Evolutionary conservation across 345 rosid genomes (phyloP), one percentile per base, ranked within the genome.

Genomic region (Atalantia buxifolia): DNA sequence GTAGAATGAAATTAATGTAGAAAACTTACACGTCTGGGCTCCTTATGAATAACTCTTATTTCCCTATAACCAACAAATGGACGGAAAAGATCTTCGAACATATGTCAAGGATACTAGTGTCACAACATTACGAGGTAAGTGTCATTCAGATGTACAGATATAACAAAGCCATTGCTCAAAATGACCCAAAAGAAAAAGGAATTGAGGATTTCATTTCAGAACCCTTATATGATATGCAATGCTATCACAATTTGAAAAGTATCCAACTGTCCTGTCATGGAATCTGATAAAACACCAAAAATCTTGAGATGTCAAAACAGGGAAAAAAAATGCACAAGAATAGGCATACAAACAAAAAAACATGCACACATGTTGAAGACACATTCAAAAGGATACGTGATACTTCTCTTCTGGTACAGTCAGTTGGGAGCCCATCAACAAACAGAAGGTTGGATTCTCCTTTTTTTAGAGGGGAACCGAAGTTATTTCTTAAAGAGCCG

Each of bases 361-460:
- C 57, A 18, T 1, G 12, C 60, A 45, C 4, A 18, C 14, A 33
- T 2, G 9, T 7, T 2, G 24, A 55, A n/a, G 53, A 48, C 38
- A 60, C 9, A 36, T 59, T 33, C 31, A 70, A 80, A 86, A 90
- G 91, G 92, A 90, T 87, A 89, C 91, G 89, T 4, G 90, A 88
- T n/a, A 87, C 94, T 86, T 90, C 94, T 79, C 94, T 86, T 80
- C 92, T 85, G 38, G 89, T 86, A 82, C 92, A 89, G 77, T 89
- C 88, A 18, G 86, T 85, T 71, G 91, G 91, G 56, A 90, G 94
- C 50, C 91, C 91, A 73, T 80, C 89, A 35, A 90, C 90, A 75
- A 85, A 85, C 78, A 90, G 80, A 77, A 87, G 80, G 69, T 84
- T 89, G 0, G 92, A 86, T n/a, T 85, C 88, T 56, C 77, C 82